Evolutionary conservation across 768 basidiomycete genomes (phyloP).

Genomic region (Tylopilus subfusipes): DNA sequence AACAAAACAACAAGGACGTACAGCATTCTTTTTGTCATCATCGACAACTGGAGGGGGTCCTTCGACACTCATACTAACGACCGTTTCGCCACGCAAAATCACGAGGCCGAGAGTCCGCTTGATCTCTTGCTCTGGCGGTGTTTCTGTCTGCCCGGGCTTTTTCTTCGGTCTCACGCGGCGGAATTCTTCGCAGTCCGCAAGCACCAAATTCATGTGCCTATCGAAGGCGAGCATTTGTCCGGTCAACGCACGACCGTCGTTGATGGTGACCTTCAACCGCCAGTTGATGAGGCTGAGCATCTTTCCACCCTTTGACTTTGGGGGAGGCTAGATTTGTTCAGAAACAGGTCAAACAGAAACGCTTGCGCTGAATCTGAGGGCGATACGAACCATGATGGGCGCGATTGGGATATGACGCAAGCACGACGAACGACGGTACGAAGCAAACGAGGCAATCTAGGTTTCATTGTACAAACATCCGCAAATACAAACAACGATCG

Average conservation of each 20-base stretch:
- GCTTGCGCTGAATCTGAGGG: slow-evolving; percentile 8
- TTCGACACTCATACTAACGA: slow-evolving; percentile 92
- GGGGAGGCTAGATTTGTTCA: slow-evolving; percentile 64
- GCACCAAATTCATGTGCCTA: slow-evolving; percentile 98
- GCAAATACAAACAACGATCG: slow-evolving; percentile 27
- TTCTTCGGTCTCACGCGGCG: slow-evolving; percentile 89
- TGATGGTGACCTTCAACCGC: slow-evolving; percentile 94
- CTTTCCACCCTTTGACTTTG: slow-evolving; percentile 97
- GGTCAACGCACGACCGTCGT: slow-evolving; percentile 92
- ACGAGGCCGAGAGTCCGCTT: slow-evolving; percentile 96
- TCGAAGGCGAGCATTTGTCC: slow-evolving; percentile 99
- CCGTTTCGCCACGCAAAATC: slow-evolving; percentile 93
- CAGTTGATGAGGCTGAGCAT: slow-evolving; percentile 98
- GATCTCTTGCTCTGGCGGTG: slow-evolving; percentile 83
- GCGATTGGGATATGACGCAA: slow-evolving; percentile 31
- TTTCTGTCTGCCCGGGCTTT: slow-evolving; percentile 72
- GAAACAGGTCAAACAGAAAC: slow-evolving; percentile 6
- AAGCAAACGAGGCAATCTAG: slow-evolving; percentile 23
- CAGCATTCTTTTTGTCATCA: slow-evolving; percentile 83
- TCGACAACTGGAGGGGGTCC: slow-evolving; percentile 90
- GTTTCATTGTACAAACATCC: slow-evolving; percentile 28
- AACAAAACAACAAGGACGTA: slow-evolving; percentile 36
- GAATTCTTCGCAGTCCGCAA: slow-evolving; percentile 99
- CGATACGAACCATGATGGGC: slow-evolving; percentile 55
- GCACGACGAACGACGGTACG: slow-evolving; percentile 17